Percentiles rank a stretch among this genome's conserved stretches.
Evolutionary conservation across 495 filamentous ascomycete genomes (phyloP).

Genomic region (Aspergillus olivimuriae): DNA sequence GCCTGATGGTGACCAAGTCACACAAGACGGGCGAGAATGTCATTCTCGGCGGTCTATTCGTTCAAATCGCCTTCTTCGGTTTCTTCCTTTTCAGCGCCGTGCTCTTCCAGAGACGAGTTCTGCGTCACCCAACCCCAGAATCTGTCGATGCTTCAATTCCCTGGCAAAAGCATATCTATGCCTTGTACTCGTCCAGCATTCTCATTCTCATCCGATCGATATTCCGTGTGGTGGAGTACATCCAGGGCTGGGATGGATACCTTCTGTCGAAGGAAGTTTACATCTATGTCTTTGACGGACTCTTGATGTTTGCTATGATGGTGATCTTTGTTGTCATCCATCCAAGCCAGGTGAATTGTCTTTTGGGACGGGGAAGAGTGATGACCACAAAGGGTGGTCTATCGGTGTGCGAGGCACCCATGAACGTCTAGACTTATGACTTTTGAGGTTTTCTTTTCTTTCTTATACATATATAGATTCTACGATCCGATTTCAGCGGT

Average conservation of each 20-base stretch:
- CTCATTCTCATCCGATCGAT: slow-evolving; percentile 57
- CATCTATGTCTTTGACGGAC: slow-evolving; percentile 57
- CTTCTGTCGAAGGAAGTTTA: slow-evolving; percentile 51
- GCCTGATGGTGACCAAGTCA: slow-evolving; percentile 19
- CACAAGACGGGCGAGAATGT: slow-evolving; percentile 22
- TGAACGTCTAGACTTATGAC: slow-evolving; percentile 4
- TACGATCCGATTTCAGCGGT: neutral
- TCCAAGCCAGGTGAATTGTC: slow-evolving; percentile 23
- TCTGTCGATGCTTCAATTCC: slow-evolving; percentile 15
- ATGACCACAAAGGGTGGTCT: slow-evolving; percentile 19
- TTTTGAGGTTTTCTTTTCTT: neutral
- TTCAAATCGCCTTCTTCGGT: slow-evolving; percentile 49
- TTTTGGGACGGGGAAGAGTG: slow-evolving; percentile 13
- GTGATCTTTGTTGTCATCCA: slow-evolving; percentile 39
- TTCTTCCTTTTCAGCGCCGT: slow-evolving; percentile 43
- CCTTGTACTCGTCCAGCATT: slow-evolving; percentile 45
- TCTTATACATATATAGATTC: neutral
- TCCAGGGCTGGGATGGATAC: slow-evolving; percentile 46
- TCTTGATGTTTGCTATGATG: slow-evolving; percentile 51
- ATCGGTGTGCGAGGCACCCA: slow-evolving; percentile 6
- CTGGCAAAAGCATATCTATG: slow-evolving; percentile 47
- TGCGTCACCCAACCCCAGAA: slow-evolving; percentile 13
- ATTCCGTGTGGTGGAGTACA: slow-evolving; percentile 58
- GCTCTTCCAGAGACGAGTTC: slow-evolving; percentile 32
- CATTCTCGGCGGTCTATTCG: slow-evolving; percentile 38